Evolutionary conservation across 2,329 filamentous ascomycete species (phyloP).

Genomic region (Claviceps maximensis): DNA sequence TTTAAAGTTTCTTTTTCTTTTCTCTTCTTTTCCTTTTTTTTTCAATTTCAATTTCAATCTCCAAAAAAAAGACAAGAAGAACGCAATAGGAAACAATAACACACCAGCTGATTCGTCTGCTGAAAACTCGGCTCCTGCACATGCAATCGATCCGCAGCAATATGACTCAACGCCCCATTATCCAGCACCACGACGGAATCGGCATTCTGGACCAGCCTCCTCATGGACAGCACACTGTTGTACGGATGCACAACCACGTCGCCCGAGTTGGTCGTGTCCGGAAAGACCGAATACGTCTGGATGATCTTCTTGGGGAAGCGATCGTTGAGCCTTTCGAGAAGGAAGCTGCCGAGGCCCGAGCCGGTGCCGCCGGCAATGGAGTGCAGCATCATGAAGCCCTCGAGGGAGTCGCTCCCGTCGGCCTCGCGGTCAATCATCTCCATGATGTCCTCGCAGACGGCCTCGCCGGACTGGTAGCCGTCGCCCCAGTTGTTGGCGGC

Average conservation of each 20-base stretch:
- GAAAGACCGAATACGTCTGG: constrained; percentile 97
- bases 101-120: constrained; percentile 88
- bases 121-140: constrained; percentile 93
- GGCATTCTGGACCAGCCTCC: constrained; percentile 84
- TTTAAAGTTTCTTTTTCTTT: too few species aligned
- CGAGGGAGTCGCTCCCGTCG: constrained; percentile 91
- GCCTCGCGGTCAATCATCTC: constrained; percentile 99
- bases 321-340: constrained; percentile 91
- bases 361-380: constrained; percentile 96
- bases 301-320: constrained; percentile 98
- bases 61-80: background rate
- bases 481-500: constrained; percentile 98
- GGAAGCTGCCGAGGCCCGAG: constrained; percentile 87
- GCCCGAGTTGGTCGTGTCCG: constrained; percentile 72
- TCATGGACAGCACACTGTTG: constrained; percentile 88
- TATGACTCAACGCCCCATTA: constrained; percentile 85
- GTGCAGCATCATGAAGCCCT: constrained; percentile 98
- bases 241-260: constrained; percentile 98
- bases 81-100: background rate
- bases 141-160: constrained; percentile 86
- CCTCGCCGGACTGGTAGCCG: constrained; percentile 85
- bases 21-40: too few species aligned
- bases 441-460: constrained; percentile 90
- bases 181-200: constrained; percentile 96
- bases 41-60: too few species aligned